Conservation (phyloP, 768 basidiomycete genomes). For the Termitomyces sp. region DNA sequence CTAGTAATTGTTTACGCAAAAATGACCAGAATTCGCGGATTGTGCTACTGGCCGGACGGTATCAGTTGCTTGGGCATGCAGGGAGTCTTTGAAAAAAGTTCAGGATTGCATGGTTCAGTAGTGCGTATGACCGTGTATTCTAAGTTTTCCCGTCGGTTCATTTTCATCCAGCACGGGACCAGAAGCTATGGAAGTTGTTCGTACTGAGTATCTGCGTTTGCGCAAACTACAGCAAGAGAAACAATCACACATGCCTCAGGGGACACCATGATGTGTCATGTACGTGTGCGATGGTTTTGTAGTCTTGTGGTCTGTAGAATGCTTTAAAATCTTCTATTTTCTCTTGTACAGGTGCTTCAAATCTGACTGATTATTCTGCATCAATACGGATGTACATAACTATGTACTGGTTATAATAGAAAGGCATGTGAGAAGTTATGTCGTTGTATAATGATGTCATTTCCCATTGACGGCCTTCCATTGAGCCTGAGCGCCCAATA, state of each 20-base stretch:
- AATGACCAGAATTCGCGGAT: conserved; percentile 69
- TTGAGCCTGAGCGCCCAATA: conserved; percentile 64
- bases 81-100: conserved; percentile 57
- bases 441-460: conserved; percentile 8
- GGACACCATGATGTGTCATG: not conserved
- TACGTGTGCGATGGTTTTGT: not conserved
- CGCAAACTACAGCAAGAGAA: conserved; percentile 37
- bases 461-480: conserved; percentile 53
- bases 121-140: conserved; percentile 39
- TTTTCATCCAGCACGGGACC: conserved; percentile 54
- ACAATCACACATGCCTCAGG: conserved; percentile 2
- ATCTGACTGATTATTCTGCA: not conserved
- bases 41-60: conserved; percentile 78
- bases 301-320: not conserved
- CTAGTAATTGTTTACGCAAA: conserved; percentile 1
- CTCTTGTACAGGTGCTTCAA: not conserved
- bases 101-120: conserved; percentile 79
- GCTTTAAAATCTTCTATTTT: not conserved
- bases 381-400: not conserved
- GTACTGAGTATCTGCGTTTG: conserved; percentile 68
- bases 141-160: not conserved
- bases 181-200: conserved; percentile 68
- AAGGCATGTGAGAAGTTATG: not conserved
- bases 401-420: not conserved
- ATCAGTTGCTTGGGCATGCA: conserved; percentile 84